Percentiles rank a stretch among this genome's conserved stretches.
These are phyloP conservation scores for Pseudocercospora vitis DNA, from an alignment of 2,329 filamentous ascomycete species.

Conservation along the genomic window DNA sequence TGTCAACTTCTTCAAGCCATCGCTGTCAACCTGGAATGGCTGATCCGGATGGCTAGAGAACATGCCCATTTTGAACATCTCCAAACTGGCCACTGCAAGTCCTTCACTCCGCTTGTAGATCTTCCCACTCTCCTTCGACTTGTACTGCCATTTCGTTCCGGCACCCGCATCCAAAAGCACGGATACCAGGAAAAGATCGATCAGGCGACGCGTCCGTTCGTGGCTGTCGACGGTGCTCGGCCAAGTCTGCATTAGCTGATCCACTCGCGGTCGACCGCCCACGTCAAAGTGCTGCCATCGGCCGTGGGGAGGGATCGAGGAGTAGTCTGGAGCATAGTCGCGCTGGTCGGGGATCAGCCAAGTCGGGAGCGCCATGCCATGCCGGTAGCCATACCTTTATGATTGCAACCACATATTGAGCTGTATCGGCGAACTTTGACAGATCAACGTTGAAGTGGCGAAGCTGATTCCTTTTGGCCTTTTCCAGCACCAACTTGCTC, in stretches of 20 bases:
- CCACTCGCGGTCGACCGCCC: slow-evolving; percentile 72
- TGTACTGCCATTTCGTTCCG: slow-evolving; percentile 88
- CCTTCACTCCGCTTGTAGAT: slow-evolving; percentile 84
- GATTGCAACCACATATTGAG: slow-evolving; percentile 83
- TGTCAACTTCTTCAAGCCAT: slow-evolving; percentile 72
- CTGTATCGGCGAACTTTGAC: slow-evolving; percentile 78
- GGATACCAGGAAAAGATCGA: slow-evolving; percentile 77
- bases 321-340: slow-evolving; percentile 68
- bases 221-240: slow-evolving; percentile 66
- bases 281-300: slow-evolving; percentile 82
- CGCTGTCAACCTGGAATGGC: slow-evolving; percentile 86
- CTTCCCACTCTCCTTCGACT: slow-evolving; percentile 82
- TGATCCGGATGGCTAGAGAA: slow-evolving; percentile 82
- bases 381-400: slow-evolving; percentile 68
- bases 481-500: slow-evolving; percentile 70
- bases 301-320: slow-evolving; percentile 79
- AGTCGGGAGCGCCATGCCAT: neutral
- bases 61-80: slow-evolving; percentile 91
- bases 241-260: slow-evolving; percentile 69
- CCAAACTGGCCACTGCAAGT: slow-evolving; percentile 71
- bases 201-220: slow-evolving; percentile 71
- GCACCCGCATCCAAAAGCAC: slow-evolving; percentile 85
- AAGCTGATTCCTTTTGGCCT: slow-evolving; percentile 73
- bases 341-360: slow-evolving; percentile 48
- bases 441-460: slow-evolving; percentile 88